Evolutionary conservation across 2,329 filamentous ascomycete genomes (phyloP).

Genomic region (Myriangium duriaei): DNA sequence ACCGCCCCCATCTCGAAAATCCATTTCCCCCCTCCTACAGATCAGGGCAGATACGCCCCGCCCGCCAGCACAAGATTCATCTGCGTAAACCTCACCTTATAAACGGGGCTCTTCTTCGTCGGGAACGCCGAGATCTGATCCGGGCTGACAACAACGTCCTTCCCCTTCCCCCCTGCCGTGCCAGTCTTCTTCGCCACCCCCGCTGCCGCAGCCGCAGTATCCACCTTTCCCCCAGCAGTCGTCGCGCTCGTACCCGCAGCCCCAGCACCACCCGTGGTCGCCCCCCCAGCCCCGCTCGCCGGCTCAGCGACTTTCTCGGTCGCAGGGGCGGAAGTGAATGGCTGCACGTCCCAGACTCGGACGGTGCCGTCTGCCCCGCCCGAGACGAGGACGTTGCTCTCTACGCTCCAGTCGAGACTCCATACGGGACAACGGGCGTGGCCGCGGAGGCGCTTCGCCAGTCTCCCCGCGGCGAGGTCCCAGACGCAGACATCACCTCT

Average conservation of each 20-base stretch:
- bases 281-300: slow-evolving; percentile 30
- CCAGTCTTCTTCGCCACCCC: slow-evolving; percentile 26
- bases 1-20: too few relatives aligned
- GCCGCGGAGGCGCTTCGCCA: slow-evolving; percentile 85
- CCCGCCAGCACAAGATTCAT: slow-evolving; percentile 91
- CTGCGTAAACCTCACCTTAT: slow-evolving; percentile 83
- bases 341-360: slow-evolving; percentile 82
- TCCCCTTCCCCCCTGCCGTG: slow-evolving; percentile 45
- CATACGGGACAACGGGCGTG: slow-evolving; percentile 90
- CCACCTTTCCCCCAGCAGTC: slow-evolving; percentile 34
- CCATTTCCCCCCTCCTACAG: too few relatives aligned
- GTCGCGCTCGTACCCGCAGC: slow-evolving; percentile 33
- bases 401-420: slow-evolving; percentile 84
- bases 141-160: slow-evolving; percentile 78
- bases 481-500: slow-evolving; percentile 86
- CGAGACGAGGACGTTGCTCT: slow-evolving; percentile 80
- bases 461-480: slow-evolving; percentile 76
- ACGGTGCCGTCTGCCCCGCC: slow-evolving; percentile 88
- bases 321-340: slow-evolving; percentile 28
- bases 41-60: slow-evolving; percentile 50
- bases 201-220: slow-evolving; percentile 37
- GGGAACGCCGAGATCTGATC: slow-evolving; percentile 93
- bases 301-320: slow-evolving; percentile 32
- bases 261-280: slow-evolving; percentile 32
- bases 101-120: slow-evolving; percentile 90